Evolutionary conservation across 2,329 filamentous ascomycete species (phyloP).

Genomic region (Neoarthrinium moseri): DNA sequence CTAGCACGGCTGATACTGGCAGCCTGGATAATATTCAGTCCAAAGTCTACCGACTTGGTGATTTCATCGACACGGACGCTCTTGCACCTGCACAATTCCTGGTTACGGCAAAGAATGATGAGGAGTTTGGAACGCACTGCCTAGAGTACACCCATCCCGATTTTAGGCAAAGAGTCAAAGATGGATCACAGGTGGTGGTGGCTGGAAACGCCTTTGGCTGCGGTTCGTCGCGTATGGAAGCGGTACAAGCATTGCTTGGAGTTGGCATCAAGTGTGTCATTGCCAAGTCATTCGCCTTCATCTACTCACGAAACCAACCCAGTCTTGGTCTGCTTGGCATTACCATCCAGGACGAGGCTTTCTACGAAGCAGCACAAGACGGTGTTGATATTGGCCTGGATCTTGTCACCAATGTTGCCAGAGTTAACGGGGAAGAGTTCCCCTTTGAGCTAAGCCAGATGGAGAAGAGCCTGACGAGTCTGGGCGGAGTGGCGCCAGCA

Average conservation of each 20-base stretch:
- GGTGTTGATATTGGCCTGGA: conserved; percentile 1
- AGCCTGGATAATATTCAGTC: conserved; percentile 21
- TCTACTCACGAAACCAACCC: conserved; percentile 43
- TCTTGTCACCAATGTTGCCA: neutral
- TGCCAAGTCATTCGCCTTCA: conserved; percentile 43
- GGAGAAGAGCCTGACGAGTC: neutral
- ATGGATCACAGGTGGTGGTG: conserved; percentile 39
- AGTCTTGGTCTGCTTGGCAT: conserved; percentile 43
- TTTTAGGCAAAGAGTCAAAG: conserved; percentile 34
- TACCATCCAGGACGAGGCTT: conserved; percentile 33
- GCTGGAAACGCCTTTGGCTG: conserved; percentile 44
- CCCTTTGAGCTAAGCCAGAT: conserved; percentile 2
- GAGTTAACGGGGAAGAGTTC: conserved; percentile 3
- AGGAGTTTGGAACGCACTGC: conserved; percentile 36
- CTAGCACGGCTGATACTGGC: neutral
- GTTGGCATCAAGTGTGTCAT: conserved; percentile 40
- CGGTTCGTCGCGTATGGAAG: conserved; percentile 43
- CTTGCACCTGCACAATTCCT: conserved; percentile 38
- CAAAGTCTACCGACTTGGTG: conserved; percentile 38
- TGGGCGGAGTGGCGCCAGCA: neutral
- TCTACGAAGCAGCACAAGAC: conserved; percentile 31
- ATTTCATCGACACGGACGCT: conserved; percentile 45
- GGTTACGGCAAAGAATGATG: conserved; percentile 25
- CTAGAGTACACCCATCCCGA: conserved; percentile 37
- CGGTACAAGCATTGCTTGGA: conserved; percentile 37